Evolutionary conservation across 192 early-diverging fungal species (phyloP).

Genomic region (Backusella macrospora): DNA sequence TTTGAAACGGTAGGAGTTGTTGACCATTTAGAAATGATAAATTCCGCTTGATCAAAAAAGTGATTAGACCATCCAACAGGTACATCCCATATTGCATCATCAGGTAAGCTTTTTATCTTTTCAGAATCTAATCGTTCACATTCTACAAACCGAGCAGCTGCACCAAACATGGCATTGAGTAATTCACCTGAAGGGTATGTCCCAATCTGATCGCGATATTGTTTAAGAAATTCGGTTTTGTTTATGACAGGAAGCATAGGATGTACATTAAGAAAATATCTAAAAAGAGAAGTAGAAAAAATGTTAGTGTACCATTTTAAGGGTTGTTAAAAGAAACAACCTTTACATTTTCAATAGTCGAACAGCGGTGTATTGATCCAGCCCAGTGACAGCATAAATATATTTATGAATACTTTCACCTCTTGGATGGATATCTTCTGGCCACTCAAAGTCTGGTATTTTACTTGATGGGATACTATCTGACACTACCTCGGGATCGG

Average conservation of each 20-base stretch:
- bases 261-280: conserved; percentile 68
- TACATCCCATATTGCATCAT: conserved; percentile 31
- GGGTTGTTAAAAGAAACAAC: neutral
- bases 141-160: conserved; percentile 35
- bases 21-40: conserved; percentile 22
- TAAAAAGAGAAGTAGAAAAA: conserved; percentile 16
- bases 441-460: conserved; percentile 22
- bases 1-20: conserved; percentile 27
- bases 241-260: conserved; percentile 71
- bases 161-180: conserved; percentile 36
- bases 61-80: conserved; percentile 33
- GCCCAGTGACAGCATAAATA: conserved; percentile 33
- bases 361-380: conserved; percentile 29
- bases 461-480: conserved; percentile 6
- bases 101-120: neutral
- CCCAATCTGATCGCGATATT: conserved; percentile 29
- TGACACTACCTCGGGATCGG: conserved; percentile 11
- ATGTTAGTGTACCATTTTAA: neutral
- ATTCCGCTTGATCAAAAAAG: conserved; percentile 31
- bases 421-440: conserved; percentile 10
- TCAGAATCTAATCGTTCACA: conserved; percentile 20
- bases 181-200: conserved; percentile 29
- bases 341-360: conserved; percentile 33
- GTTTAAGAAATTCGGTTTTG: conserved; percentile 60
- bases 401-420: conserved; percentile 30